Percentiles rank a stretch among this genome's conserved stretches.
phyloP scores from a whole-genome alignment of 192 early-diverging fungal genomes.

The Chytriomyces hyalinus region DNA sequence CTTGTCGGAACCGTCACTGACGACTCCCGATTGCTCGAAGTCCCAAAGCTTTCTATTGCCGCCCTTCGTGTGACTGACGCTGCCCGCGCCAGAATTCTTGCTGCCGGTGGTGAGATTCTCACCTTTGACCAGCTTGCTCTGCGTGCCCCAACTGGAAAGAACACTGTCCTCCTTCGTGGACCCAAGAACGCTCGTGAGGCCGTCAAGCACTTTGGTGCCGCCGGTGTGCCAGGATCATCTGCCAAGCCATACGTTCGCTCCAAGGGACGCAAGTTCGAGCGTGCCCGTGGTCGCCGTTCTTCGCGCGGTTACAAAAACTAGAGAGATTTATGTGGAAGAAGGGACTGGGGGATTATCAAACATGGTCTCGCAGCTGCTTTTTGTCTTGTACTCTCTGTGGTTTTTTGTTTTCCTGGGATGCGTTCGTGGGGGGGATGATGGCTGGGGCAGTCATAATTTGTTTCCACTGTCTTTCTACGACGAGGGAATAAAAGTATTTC shows the following conservation, averaged over 20 bases:
- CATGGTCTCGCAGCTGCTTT: no score
- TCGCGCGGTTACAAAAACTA: constrained; percentile 91
- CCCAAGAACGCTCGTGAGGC: constrained; percentile 91
- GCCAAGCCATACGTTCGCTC: constrained; percentile 87
- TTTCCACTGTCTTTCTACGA: no score
- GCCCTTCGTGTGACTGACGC: constrained; percentile 94
- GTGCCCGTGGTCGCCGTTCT: constrained; percentile 97
- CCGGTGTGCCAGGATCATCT: constrained; percentile 64
- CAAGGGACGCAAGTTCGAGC: constrained; percentile 99
- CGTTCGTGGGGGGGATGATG: no score
- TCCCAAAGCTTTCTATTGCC: constrained; percentile 93
- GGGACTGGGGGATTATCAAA: no score
- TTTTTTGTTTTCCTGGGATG: no score
- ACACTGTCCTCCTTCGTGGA: constrained; percentile 94
- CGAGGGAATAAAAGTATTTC: no score
- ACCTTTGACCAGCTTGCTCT: constrained; percentile 98
- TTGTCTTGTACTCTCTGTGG: no score
- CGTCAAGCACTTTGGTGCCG: constrained; percentile 97
- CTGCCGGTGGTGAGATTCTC: constrained; percentile 96
- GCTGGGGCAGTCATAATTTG: no score
- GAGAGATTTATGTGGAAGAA: constrained; percentile 1
- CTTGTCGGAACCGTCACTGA: constrained; percentile 96
- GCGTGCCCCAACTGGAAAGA: constrained; percentile 93
- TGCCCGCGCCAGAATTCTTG: constrained; percentile 95
- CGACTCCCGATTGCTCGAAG: constrained; percentile 86